Conservation (phyloP, 805 yeast genomes). For the Zygoascus flipseniorum region DNA sequence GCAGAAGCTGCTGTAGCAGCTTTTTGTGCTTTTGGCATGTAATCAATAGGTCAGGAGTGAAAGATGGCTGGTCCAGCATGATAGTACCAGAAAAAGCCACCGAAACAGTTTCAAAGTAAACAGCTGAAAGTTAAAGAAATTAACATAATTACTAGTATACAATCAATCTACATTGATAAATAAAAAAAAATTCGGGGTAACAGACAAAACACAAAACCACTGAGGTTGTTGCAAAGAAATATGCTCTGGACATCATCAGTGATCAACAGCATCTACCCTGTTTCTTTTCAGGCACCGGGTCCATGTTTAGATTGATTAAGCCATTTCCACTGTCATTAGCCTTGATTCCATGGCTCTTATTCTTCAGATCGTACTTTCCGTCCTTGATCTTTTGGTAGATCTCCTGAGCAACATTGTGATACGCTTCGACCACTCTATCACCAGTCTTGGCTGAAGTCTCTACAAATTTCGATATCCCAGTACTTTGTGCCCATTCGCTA, state of each 20-base stretch:
- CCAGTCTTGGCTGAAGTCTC: constrained; percentile 63
- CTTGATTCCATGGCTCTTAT: constrained; percentile 22
- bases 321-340: constrained; percentile 12
- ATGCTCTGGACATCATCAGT: not conserved
- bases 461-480: constrained; percentile 33
- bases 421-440: constrained; percentile 41
- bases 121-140: not conserved
- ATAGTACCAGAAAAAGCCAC: not conserved
- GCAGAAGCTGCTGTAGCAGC: not conserved
- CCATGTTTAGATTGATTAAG: constrained; percentile 14
- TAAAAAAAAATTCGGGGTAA: no score
- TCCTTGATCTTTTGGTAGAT: constrained; percentile 25
- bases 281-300: not conserved
- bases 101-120: not conserved
- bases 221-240: no score
- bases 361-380: constrained; percentile 25
- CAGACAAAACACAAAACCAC: no score
- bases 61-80: not conserved
- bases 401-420: constrained; percentile 27
- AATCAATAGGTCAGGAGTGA: not conserved
- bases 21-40: constrained; percentile 2
- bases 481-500: constrained; percentile 40
- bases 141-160: not conserved
- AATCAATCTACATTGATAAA: no score
- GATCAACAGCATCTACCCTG: not conserved